Conservation (phyloP, 805 yeast genomes). For the Gaillardinia entomophila region DNA sequence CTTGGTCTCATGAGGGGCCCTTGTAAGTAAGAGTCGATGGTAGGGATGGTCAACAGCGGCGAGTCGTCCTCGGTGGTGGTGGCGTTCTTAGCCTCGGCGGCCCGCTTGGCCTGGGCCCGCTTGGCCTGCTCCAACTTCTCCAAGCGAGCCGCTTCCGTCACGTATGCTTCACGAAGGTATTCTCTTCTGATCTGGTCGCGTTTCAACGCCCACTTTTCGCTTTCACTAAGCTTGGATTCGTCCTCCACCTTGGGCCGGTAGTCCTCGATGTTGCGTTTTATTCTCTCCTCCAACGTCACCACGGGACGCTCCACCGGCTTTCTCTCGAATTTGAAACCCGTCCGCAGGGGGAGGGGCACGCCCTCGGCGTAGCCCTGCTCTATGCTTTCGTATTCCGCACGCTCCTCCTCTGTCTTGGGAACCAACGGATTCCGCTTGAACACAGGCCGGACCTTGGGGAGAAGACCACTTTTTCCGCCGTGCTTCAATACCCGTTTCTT, state of each 20-base stretch:
- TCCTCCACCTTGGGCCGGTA: conserved; percentile 26
- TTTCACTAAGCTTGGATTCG: conserved; percentile 19
- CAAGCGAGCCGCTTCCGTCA: conserved; percentile 47
- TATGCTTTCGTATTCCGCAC: conserved; percentile 39
- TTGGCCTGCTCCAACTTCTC: conserved; percentile 22
- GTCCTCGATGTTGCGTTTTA: conserved; percentile 48
- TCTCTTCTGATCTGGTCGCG: conserved; percentile 65
- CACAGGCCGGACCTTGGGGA: conserved; percentile 73
- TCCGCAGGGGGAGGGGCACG: conserved; percentile 60
- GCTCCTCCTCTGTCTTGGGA: conserved; percentile 40
- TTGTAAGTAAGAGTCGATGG: conserved; percentile 58
- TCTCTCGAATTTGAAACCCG: conserved; percentile 41
- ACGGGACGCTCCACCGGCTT: conserved; percentile 48
- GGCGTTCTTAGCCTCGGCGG: conserved; percentile 18
- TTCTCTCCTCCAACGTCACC: conserved; percentile 54
- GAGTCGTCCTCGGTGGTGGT: conserved; percentile 44
- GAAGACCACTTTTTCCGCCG: conserved; percentile 72
- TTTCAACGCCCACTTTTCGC: conserved; percentile 43
- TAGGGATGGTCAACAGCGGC: conserved; percentile 68
- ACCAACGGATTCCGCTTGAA: conserved; percentile 59
- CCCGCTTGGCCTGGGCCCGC: conserved; percentile 22
- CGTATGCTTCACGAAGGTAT: conserved; percentile 60
- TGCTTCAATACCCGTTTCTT: conserved; percentile 45
- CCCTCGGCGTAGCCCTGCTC: conserved; percentile 67
- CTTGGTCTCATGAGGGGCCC: conserved; percentile 71